Conservation (phyloP, 2,329 filamentous ascomycete genomes). For the Sarocladium oryzae region DNA sequence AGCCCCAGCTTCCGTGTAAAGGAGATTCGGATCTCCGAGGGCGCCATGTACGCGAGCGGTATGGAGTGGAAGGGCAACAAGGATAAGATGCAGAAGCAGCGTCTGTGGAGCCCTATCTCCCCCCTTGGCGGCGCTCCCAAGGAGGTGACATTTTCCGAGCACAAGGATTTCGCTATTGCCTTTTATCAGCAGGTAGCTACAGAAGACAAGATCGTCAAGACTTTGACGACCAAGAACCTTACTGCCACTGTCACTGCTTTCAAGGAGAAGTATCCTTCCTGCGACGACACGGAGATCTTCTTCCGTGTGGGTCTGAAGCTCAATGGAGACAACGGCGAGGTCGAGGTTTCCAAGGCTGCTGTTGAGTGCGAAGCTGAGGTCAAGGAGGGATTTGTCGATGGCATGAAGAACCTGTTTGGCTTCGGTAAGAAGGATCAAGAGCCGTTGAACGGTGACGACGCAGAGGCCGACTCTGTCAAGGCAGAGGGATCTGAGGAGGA, state of each 20-base stretch:
- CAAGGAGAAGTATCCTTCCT: slow-evolving; percentile 67
- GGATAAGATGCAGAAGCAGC: slow-evolving; percentile 68
- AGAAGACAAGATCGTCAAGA: slow-evolving; percentile 55
- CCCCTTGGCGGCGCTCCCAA: slow-evolving; percentile 70
- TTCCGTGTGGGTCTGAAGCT: slow-evolving; percentile 75
- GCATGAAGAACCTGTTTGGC: slow-evolving; percentile 92
- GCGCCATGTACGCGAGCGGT: slow-evolving; percentile 63
- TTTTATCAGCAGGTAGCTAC: slow-evolving; percentile 68
- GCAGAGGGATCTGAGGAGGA: slow-evolving; percentile 31
- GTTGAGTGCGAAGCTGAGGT: slow-evolving; percentile 81
- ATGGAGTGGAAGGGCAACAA: slow-evolving; percentile 65
- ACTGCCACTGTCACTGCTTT: slow-evolving; percentile 75
- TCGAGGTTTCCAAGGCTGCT: slow-evolving; percentile 67
- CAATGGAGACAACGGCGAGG: slow-evolving; percentile 66
- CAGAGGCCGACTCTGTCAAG: slow-evolving; percentile 30
- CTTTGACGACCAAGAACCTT: slow-evolving; percentile 74
- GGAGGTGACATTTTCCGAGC: slow-evolving; percentile 76
- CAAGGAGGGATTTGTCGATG: slow-evolving; percentile 80
- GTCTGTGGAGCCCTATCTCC: slow-evolving; percentile 74
- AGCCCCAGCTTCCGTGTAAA: slow-evolving; percentile 97
- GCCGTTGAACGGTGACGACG: slow-evolving; percentile 54
- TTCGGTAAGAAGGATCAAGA: slow-evolving; percentile 89
- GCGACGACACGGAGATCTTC: slow-evolving; percentile 67
- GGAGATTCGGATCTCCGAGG: slow-evolving; percentile 83
- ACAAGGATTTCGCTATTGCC: slow-evolving; percentile 71